Evolutionary conservation across 1,284 basidiomycete species (phyloP).

Genomic region (Ustilago cynodontis): DNA sequence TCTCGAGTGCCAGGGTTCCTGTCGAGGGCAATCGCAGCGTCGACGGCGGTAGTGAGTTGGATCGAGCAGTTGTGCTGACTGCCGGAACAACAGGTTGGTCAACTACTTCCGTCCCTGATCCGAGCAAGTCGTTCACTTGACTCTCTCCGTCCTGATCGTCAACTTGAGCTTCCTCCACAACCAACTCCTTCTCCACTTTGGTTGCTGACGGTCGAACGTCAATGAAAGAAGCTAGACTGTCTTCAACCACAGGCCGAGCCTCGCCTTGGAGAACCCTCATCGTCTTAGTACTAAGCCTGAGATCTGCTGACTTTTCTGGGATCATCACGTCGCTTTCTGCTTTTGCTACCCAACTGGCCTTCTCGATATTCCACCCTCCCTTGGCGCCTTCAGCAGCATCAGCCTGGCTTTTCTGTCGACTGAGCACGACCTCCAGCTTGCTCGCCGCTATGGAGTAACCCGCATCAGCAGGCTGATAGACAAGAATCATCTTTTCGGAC

Average conservation of each 20-base stretch:
- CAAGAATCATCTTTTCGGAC: constrained; percentile 15
- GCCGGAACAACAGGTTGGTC: background rate
- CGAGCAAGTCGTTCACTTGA: constrained; percentile 9
- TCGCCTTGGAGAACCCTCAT: background rate
- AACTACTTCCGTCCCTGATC: constrained; percentile 20
- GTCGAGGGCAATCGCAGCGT: constrained; percentile 1
- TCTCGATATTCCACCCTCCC: constrained; percentile 12
- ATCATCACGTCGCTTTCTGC: constrained; percentile 37
- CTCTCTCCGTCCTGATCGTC: constrained; percentile 1
- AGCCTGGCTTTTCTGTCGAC: constrained; percentile 2
- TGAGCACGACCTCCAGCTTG: constrained; percentile 29
- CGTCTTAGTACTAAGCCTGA: constrained; percentile 25
- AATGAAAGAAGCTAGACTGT: constrained; percentile 14
- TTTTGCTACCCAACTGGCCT: constrained; percentile 19
- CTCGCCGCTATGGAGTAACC: constrained; percentile 10
- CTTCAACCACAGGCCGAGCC: constrained; percentile 11
- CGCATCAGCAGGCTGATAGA: constrained; percentile 19
- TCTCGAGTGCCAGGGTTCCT: constrained; percentile 22
- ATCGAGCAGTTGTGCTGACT: background rate
- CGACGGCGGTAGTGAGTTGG: constrained; percentile 21
- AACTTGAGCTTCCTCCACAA: background rate
- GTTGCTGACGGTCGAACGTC: background rate
- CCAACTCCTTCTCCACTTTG: background rate
- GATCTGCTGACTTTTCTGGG: constrained; percentile 32
- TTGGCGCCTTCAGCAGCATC: constrained; percentile 10